Evolutionary conservation across 306 rosid species (phyloP).

Genomic region (Hylodesmum podocarpum): DNA sequence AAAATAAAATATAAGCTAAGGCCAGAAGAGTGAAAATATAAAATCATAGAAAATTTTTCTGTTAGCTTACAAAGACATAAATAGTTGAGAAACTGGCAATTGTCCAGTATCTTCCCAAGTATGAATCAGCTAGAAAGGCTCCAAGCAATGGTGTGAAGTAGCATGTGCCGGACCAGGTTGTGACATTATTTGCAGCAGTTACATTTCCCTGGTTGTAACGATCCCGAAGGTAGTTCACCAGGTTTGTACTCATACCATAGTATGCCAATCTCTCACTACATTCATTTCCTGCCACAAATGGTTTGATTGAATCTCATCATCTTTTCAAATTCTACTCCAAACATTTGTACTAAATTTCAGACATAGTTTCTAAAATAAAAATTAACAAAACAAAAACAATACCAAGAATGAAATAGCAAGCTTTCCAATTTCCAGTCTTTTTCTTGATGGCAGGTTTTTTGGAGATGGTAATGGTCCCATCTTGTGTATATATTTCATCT

Average conservation of each 20-base stretch:
- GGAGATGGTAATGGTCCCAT: constrained; percentile 60
- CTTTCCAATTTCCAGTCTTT: constrained; percentile 81
- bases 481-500: constrained; percentile 58
- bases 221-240: constrained; percentile 73
- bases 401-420: constrained; percentile 86
- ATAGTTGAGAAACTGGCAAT: constrained; percentile 69
- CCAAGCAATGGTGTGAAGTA: constrained; percentile 82
- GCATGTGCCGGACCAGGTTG: constrained; percentile 90
- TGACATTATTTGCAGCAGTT: constrained; percentile 64
- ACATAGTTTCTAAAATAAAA: neutral
- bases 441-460: constrained; percentile 68
- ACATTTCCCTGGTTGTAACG: constrained; percentile 64
- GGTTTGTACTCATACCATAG: constrained; percentile 85
- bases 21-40: neutral
- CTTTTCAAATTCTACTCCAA: neutral
- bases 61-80: constrained; percentile 64
- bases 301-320: constrained; percentile 1
- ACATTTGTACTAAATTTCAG: neutral
- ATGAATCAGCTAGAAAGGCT: constrained; percentile 92
- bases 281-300: constrained; percentile 60
- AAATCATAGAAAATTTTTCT: neutral
- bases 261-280: constrained; percentile 91
- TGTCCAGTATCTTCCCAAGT: constrained; percentile 95
- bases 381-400: neutral
- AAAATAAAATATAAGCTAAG: neutral